phyloP scores from a whole-genome alignment of 139 green algal species.

The Micractinium conductrix region DNA sequence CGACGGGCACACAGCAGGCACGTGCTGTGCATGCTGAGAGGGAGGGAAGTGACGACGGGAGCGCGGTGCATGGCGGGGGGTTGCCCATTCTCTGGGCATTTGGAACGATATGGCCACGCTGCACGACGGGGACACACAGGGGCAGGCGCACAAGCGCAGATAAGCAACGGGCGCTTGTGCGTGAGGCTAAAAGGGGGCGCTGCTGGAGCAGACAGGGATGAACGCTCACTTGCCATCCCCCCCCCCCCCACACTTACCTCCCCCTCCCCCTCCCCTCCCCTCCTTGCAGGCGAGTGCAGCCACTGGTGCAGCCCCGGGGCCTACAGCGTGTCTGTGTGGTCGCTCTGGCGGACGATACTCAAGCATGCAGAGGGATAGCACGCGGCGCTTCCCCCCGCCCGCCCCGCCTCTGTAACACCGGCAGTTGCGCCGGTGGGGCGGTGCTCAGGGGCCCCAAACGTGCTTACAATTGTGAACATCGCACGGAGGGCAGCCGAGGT shows the following conservation, averaged over 20 bases:
- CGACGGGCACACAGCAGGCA: too few species aligned
- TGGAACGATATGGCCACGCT: background rate
- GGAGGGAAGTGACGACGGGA: background rate
- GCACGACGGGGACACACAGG: too few species aligned
- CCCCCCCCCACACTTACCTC: background rate
- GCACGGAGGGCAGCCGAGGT: too few species aligned
- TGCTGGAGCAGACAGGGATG: background rate
- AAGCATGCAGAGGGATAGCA: background rate
- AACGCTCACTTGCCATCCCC: background rate
- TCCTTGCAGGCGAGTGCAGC: background rate
- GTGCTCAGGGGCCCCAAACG: too few species aligned
- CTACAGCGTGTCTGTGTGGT: background rate
- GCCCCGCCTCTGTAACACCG: too few species aligned
- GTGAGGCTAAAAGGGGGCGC: too few species aligned
- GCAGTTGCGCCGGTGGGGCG: too few species aligned
- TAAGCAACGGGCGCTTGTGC: too few species aligned
- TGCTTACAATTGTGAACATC: too few species aligned
- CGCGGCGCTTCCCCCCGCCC: too few species aligned
- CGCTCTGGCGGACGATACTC: background rate
- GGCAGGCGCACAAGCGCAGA: too few species aligned
- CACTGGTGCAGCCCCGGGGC: conserved; percentile 5
- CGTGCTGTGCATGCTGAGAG: background rate
- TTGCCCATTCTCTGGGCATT: too few species aligned
- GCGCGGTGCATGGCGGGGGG: background rate
- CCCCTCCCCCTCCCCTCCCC: background rate